Evolutionary conservation across 345 rosid species (phyloP), one percentile per base, ranked within the genome.

Genomic region (Zanthoxylum bungeanum): DNA sequence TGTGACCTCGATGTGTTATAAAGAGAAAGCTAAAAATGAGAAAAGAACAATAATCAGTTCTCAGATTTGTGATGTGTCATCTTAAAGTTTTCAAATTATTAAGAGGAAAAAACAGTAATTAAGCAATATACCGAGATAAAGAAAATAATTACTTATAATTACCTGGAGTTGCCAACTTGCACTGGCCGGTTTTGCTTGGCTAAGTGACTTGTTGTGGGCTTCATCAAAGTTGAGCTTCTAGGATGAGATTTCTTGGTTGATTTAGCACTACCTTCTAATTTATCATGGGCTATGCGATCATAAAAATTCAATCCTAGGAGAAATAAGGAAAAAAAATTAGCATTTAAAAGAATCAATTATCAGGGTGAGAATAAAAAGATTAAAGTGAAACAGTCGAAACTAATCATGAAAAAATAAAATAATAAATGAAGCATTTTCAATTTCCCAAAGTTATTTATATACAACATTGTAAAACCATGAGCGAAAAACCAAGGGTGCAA

Each of bases 141-240:
- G n/a, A n/a, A 30, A 28, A 55, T 9, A 40, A 16, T n/a, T n/a
- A n/a, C n/a, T n/a, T 68, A 66, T 51, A 68, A 50, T 80, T 76
- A 93, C 98, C 98, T 89, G 33, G 86, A 64, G 73, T 70, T 70
- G 70, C 66, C 75, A 66, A 65, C 75, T 68, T 79, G 75, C 64
- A 76, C 72, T 31, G 74, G 73, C 33, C 40, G 73, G 78, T 81
- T 87, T 83, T 86, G 97, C 84, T 89, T 96, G 24, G 97, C 98
- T 77, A 93, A 79, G 71, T 78, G 75, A 71, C 99, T 89, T 78
- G 88, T 91, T 17, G 99, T 96, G 66, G 97, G 97, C 73, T 87
- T 96, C 98, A 96, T 86, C 82, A 93, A 83, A 76, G 97, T 93
- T 73, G 99, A 96, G 79, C 83, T 77, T 84, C 96, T 88, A 2